These are phyloP conservation scores for Scheffersomyces lignosus DNA, from an alignment of 805 yeast species.

Conservation along the genomic window DNA sequence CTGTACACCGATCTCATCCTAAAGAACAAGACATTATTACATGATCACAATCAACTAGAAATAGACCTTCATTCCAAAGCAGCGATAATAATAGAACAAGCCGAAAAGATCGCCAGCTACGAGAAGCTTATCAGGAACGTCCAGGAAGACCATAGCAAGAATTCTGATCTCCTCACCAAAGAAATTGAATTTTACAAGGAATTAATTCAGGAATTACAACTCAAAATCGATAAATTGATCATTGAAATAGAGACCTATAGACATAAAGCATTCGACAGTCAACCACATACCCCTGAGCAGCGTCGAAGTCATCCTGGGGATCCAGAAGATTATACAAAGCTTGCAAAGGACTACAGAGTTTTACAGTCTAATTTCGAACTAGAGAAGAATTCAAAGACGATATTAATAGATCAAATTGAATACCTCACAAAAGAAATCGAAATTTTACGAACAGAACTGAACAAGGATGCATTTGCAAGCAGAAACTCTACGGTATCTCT, in stretches of 20 bases:
- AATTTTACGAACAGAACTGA: constrained; percentile 8
- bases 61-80: constrained; percentile 27
- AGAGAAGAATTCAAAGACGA: constrained; percentile 51
- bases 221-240: constrained; percentile 19
- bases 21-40: constrained; percentile 20
- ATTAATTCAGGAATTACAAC: constrained; percentile 31
- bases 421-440: constrained; percentile 40
- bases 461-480: constrained; percentile 5
- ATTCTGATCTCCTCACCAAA: constrained; percentile 26
- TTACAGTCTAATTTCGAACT: constrained; percentile 52
- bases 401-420: constrained; percentile 57
- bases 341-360: constrained; percentile 37
- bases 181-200: constrained; percentile 34
- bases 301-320: too few species aligned
- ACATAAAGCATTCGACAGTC: constrained; percentile 4
- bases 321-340: constrained; percentile 22
- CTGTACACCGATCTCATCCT: constrained; percentile 34
- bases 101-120: constrained; percentile 20
- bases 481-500: not conserved
- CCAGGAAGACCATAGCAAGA: constrained; percentile 28
- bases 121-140: constrained; percentile 29
- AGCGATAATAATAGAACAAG: constrained; percentile 25
- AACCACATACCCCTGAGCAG: too few species aligned
- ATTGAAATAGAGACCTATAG: constrained; percentile 14
- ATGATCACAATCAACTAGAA: constrained; percentile 32